Percentiles rank a stretch among this genome's conserved stretches.
Conservation (phyloP, 805 yeast genomes). For the Grigorovia humatica region DNA sequence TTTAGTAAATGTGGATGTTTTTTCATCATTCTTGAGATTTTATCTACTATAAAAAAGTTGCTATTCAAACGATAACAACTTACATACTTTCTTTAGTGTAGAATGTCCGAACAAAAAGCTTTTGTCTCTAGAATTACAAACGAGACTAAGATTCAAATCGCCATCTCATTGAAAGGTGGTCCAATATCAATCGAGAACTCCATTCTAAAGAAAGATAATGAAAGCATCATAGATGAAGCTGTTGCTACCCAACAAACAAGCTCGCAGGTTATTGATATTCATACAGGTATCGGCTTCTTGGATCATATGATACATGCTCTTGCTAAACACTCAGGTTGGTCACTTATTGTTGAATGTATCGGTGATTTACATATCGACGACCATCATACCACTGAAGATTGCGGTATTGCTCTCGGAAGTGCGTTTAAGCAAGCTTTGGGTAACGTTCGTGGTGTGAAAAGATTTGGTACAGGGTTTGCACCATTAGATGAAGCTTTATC, state of each 20-base stretch:
- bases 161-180: conserved; percentile 80
- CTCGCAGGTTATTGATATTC: conserved; percentile 65
- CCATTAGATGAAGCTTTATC: conserved; percentile 95
- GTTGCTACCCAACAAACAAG: conserved; percentile 64
- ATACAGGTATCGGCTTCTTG: conserved; percentile 88
- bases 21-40: no score
- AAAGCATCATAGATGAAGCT: conserved; percentile 9
- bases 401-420: conserved; percentile 81
- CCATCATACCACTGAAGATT: conserved; percentile 94
- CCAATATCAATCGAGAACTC: conserved; percentile 51
- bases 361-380: conserved; percentile 96
- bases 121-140: conserved; percentile 57
- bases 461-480: conserved; percentile 90
- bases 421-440: conserved; percentile 89
- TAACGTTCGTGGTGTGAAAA: conserved; percentile 76
- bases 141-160: conserved; percentile 87
- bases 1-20: no score
- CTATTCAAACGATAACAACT: no score
- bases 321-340: conserved; percentile 97
- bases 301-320: conserved; percentile 97
- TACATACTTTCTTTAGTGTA: background rate
- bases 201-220: conserved; percentile 32
- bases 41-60: no score
- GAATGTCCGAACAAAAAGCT: conserved; percentile 26
- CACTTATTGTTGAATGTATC: conserved; percentile 73